These are phyloP conservation scores for Yarrowia porcina DNA, from an alignment of 805 yeast genomes.

Conservation along the genomic window DNA sequence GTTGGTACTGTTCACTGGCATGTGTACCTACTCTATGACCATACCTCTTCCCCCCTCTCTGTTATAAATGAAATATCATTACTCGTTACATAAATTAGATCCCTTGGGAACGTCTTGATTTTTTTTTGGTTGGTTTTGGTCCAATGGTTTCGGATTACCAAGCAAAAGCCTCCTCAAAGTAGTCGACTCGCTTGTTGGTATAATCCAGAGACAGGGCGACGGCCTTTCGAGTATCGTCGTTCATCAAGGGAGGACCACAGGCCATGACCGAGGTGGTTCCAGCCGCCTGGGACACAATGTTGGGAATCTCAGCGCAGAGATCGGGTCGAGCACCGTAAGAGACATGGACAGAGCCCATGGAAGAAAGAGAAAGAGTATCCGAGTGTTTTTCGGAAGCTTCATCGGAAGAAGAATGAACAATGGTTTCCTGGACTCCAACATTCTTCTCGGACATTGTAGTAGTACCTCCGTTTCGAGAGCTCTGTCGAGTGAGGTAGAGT, in stretches of 20 bases:
- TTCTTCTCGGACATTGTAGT: conserved; percentile 1
- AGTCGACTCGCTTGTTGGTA: conserved; percentile 52
- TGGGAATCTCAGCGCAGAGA: conserved; percentile 7
- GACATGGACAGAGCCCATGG: conserved; percentile 4
- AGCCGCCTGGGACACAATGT: conserved; percentile 30
- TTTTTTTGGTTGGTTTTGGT: neutral
- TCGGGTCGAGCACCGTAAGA: conserved; percentile 5
- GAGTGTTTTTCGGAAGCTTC: conserved; percentile 10
- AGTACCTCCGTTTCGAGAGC: neutral
- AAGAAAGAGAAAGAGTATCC: neutral
- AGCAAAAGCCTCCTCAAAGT: conserved; percentile 67
- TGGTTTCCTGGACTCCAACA: neutral
- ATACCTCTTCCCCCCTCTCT: too few relatives aligned
- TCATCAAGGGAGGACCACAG: conserved; percentile 65
- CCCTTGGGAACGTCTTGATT: neutral
- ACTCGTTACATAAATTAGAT: conserved; percentile 1
- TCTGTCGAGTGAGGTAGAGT: conserved; percentile 20
- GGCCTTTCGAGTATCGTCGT: conserved; percentile 52
- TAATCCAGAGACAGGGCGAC: conserved; percentile 45
- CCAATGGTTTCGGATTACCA: conserved; percentile 45
- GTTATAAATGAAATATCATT: neutral
- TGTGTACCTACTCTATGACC: too few relatives aligned
- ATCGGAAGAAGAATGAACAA: neutral
- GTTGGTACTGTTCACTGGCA: too few relatives aligned
- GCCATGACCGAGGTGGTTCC: conserved; percentile 52